Percentiles rank a stretch among this genome's conserved stretches.
Conservation (phyloP, 176 grass and related monocot genomes). For the Saccharum spontaneum region DNA sequence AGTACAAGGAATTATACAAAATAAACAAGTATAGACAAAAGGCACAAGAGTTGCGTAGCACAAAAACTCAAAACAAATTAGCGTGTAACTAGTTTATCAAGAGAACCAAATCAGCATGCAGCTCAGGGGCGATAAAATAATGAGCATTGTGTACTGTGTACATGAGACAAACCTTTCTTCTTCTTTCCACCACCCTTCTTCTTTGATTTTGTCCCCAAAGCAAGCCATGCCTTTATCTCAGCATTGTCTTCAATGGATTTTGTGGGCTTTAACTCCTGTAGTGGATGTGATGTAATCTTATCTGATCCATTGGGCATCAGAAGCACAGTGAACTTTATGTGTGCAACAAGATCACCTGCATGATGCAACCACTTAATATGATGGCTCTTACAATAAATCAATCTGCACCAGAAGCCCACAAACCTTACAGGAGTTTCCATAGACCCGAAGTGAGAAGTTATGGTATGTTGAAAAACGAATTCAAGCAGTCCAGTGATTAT, state of each 20-base stretch:
- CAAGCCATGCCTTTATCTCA: conserved; percentile 94
- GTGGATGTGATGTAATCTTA: conserved; percentile 67
- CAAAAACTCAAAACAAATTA: not conserved
- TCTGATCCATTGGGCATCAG: conserved; percentile 94
- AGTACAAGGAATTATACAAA: not conserved
- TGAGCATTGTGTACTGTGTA: not conserved
- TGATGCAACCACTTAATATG: conserved; percentile 14
- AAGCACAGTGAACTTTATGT: conserved; percentile 95
- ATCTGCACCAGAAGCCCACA: not conserved
- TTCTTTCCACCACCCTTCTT: conserved; percentile 98
- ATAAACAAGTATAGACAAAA: not conserved
- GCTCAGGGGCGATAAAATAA: not conserved
- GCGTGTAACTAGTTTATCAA: not conserved
- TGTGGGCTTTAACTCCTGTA: conserved; percentile 59
- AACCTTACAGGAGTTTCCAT: not conserved
- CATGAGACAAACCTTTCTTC: conserved; percentile 64
- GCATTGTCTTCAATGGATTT: conserved; percentile 67
- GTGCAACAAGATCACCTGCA: conserved; percentile 91
- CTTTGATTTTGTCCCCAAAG: conserved; percentile 94
- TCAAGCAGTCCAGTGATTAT: not conserved
- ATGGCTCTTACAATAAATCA: not conserved
- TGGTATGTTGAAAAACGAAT: not conserved
- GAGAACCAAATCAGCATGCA: not conserved
- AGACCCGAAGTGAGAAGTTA: not conserved
- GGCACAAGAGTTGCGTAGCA: not conserved